A percentile compares a stretch with the other conserved stretches of the same genome.
These are phyloP conservation scores for Paramecium primaurelia DNA, from an alignment of 73 alveolate genomes.

Conservation along the genomic window DNA sequence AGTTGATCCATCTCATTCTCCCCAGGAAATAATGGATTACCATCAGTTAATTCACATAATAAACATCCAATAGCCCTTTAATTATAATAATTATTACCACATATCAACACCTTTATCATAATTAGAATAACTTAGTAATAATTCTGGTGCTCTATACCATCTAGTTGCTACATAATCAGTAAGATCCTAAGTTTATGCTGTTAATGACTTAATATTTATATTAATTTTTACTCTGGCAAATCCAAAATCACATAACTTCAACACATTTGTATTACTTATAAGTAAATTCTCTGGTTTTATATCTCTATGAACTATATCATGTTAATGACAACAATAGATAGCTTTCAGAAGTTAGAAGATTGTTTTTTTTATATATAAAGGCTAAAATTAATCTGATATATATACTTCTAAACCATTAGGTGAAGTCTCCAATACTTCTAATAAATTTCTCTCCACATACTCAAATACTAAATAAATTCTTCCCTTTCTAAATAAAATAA, in stretches of 20 bases:
- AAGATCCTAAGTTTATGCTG: conserved; percentile 22
- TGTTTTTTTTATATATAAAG: background rate
- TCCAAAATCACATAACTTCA: background rate
- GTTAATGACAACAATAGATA: conserved; percentile 56
- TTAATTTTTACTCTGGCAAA: background rate
- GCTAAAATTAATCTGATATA: conserved; percentile 24
- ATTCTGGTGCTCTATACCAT: conserved; percentile 50
- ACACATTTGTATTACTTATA: background rate
- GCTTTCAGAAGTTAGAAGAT: conserved; percentile 58
- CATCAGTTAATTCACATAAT: conserved; percentile 92
- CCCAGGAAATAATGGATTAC: conserved; percentile 95
- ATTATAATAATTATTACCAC: background rate
- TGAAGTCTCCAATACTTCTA: conserved; percentile 88
- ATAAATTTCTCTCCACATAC: conserved; percentile 88
- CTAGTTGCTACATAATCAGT: conserved; percentile 71
- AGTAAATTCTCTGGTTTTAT: background rate
- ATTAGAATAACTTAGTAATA: conserved; percentile 15
- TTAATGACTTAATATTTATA: background rate
- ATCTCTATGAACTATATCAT: background rate
- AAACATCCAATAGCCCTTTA: conserved; percentile 82
- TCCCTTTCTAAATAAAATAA: conserved; percentile 1
- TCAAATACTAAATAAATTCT: conserved; percentile 82
- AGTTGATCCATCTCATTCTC: conserved; percentile 91
- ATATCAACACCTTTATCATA: conserved; percentile 49
- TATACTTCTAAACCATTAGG: conserved; percentile 90